Conservation (phyloP, 768 basidiomycete genomes). For the Chlorophyllum brunneum region DNA sequence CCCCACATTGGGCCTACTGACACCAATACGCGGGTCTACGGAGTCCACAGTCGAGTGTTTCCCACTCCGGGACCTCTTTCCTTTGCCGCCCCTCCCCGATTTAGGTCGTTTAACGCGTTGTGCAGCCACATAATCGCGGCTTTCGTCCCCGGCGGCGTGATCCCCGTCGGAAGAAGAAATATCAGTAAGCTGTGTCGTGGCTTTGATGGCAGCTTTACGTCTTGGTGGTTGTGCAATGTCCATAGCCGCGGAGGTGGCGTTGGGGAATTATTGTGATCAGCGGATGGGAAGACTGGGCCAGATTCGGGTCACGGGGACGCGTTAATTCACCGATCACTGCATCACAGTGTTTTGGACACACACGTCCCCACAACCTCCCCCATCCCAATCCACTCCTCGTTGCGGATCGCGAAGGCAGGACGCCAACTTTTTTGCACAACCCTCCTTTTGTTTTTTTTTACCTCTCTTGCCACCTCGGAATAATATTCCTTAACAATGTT, state of each 20-base stretch:
- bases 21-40: neutral
- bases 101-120: neutral
- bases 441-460: no score
- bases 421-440: no score
- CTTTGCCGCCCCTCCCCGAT: neutral
- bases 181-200: slow-evolving; percentile 4
- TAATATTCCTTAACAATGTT: no score
- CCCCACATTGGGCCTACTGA: neutral
- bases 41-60: neutral
- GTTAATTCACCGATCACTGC: neutral
- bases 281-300: neutral
- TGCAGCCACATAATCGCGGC: neutral
- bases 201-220: slow-evolving; percentile 8
- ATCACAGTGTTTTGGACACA: neutral
- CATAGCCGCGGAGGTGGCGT: neutral
- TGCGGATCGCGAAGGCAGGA: no score
- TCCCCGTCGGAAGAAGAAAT: slow-evolving; percentile 4
- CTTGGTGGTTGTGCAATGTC: neutral
- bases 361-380: neutral
- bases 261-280: neutral
- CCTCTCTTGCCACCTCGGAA: no score
- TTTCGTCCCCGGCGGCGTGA: neutral
- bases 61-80: neutral
- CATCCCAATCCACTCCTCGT: no score
- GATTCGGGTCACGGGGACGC: slow-evolving; percentile 7